phyloP scores from a whole-genome alignment of 345 rosid species.

The Acer yangbiense region DNA sequence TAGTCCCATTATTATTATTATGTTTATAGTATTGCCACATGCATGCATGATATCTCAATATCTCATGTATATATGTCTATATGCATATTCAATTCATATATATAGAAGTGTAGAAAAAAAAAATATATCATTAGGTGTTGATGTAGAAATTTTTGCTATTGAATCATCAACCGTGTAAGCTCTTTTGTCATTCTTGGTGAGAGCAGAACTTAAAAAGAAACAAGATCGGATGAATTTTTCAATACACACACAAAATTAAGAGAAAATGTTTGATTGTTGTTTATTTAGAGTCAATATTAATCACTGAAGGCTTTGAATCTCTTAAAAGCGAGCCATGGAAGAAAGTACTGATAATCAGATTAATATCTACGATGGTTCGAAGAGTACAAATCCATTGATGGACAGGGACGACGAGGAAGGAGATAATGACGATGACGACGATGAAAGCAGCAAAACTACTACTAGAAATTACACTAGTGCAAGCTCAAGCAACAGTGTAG shows the following conservation, averaged over 20 bases:
- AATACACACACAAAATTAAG: no score
- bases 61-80: neutral
- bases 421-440: slow-evolving; percentile 15
- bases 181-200: no score
- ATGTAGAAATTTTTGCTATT: neutral
- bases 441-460: slow-evolving; percentile 24
- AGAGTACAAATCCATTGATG: slow-evolving; percentile 13
- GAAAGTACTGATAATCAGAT: neutral
- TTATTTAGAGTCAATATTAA: no score
- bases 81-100: neutral
- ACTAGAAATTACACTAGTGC: slow-evolving; percentile 31
- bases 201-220: no score
- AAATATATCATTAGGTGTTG: neutral
- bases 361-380: slow-evolving; percentile 6
- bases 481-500: slow-evolving; percentile 40
- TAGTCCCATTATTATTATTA: neutral
- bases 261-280: no score
- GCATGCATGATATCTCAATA: neutral
- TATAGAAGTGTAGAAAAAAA: neutral
- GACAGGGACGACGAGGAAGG: slow-evolving; percentile 28
- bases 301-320: neutral
- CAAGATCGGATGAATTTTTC: no score
- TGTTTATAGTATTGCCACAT: no score
- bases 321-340: slow-evolving; percentile 18
- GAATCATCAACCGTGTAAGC: no score